Percentiles rank a stretch among this genome's conserved stretches.
phyloP scores from a whole-genome alignment of 345 rosid genomes.

The Brassica nigra region DNA sequence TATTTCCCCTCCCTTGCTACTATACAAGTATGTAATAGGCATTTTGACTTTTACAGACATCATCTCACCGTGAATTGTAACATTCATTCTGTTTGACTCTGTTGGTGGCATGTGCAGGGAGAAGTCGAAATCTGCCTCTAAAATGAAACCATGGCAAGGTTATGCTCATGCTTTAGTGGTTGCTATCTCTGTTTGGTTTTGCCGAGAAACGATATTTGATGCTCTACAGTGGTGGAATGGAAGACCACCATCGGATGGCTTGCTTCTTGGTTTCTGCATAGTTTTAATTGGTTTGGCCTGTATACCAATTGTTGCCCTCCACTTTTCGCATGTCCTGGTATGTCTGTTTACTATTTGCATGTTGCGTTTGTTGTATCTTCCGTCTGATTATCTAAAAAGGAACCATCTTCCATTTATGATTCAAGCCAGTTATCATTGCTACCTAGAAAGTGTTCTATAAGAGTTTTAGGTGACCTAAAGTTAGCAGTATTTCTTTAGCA shows the following conservation, averaged over 20 bases:
- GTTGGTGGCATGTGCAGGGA: constrained; percentile 59
- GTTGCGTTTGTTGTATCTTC: constrained; percentile 1
- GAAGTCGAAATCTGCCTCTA: constrained; percentile 73
- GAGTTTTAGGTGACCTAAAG: constrained; percentile 1
- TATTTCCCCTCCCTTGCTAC: constrained; percentile 85
- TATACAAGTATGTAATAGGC: constrained; percentile 66
- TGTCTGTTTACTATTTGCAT: constrained; percentile 25
- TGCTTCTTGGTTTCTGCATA: constrained; percentile 89
- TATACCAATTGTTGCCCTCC: constrained; percentile 83
- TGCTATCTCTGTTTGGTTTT: constrained; percentile 86
- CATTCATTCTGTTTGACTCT: neutral
- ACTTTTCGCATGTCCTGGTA: constrained; percentile 95
- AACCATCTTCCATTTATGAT: neutral
- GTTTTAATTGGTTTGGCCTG: constrained; percentile 86
- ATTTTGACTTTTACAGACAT: neutral
- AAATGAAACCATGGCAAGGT: constrained; percentile 99
- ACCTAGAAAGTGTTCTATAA: constrained; percentile 8
- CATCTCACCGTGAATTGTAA: constrained; percentile 5
- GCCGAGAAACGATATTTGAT: constrained; percentile 96
- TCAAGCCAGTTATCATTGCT: constrained; percentile 3
- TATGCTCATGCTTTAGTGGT: constrained; percentile 83
- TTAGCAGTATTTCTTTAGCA: neutral
- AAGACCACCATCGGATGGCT: constrained; percentile 90
- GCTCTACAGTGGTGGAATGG: constrained; percentile 98
- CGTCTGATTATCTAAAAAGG: neutral